Base-by-base conservation (phyloP, 371 early-diverging fungal species). In the Coemansia sp. region DNA sequence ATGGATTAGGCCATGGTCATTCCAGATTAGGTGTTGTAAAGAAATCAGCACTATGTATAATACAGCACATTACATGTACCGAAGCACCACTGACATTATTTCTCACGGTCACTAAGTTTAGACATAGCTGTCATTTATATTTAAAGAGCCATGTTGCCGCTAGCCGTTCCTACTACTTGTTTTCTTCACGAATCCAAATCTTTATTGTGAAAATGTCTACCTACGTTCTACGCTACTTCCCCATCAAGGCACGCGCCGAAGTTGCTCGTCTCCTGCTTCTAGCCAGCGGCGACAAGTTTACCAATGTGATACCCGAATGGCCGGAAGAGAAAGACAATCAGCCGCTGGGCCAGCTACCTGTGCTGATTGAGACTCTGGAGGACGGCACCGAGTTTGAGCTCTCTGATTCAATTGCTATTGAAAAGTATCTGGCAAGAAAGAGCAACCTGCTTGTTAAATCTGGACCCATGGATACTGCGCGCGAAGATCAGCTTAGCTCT, bases 301-400 rank as follows among this genome's bases (percentile, higher is more conserved):
- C 41, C n/a, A 59, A 69, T 17, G 67, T 55, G 46, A 29, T 58
- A 36, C 80, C 66, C 3, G 69, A 66, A 13, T 86, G 86, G 86
- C 70, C 73, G 1, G 59, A 51, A 5, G 57, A 52, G 23, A 86
- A 87, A 70, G 32, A 51, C 3, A 51, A 73, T 57, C 78, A 76
- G 48, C 85, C 86, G 7, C 82, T 81, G 49, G 82, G 84, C 12
- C 83, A 78, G 23, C 67, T 81, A 9, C 86, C 86, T 0, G 76
- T 85, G 2, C 74, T 86, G n/a, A 78, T 81, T 36, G 70, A 69
- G 19, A 82, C 71, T 36, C 61, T 57, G 32, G 58, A 60, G 0
- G 80, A 79, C 19, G 75, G 64, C 9, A 67, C 69, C 26, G 68
- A 66, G 24, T 71, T 62, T 57, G 61, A 70, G n/a, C 24, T 86